phyloP scores from a whole-genome alignment of 352 stramenopile genomes.

The Phytopythium helicoides region DNA sequence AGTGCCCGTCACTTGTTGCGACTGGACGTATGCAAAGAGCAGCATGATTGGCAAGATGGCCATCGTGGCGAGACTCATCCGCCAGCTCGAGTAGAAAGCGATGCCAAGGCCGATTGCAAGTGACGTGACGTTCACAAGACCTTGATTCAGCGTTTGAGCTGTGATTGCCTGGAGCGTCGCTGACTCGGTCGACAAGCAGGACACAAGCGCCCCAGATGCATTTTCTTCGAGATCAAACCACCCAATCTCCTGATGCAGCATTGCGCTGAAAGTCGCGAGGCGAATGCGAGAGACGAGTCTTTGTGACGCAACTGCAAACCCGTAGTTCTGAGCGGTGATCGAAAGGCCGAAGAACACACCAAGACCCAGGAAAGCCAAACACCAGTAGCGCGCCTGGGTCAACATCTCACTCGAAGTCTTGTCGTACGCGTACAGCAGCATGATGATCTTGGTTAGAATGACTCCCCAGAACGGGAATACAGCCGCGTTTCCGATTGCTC shows the following conservation, averaged over 20 bases:
- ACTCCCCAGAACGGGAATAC: too few species aligned
- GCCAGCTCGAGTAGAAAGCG: conserved; percentile 54
- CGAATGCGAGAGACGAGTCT: conserved; percentile 49
- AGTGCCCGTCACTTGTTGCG: conserved; percentile 30
- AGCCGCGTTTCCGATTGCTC: too few species aligned
- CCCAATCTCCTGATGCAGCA: conserved; percentile 42
- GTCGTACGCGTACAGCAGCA: conserved; percentile 8
- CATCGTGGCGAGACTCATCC: conserved; percentile 50
- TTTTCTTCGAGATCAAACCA: conserved; percentile 21
- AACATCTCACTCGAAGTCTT: conserved; percentile 42
- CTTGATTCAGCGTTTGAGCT: conserved; percentile 57
- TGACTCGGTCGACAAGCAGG: conserved; percentile 67
- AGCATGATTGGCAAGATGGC: conserved; percentile 20
- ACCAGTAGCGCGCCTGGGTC: conserved; percentile 20
- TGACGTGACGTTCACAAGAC: conserved; percentile 44
- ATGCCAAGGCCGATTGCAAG: conserved; percentile 43
- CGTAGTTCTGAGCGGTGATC: conserved; percentile 42
- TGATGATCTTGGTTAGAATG: too few species aligned
- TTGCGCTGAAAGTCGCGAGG: conserved; percentile 38
- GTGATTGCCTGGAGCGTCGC: conserved; percentile 74
- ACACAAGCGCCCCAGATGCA: conserved; percentile 37
- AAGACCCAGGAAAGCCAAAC: conserved; percentile 26
- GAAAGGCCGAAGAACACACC: conserved; percentile 33
- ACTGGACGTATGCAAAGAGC: conserved; percentile 35
- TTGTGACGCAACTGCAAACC: conserved; percentile 48